Evolutionary conservation across 2,329 filamentous ascomycete species (phyloP).

Genomic region (Talaromyces sp.): DNA sequence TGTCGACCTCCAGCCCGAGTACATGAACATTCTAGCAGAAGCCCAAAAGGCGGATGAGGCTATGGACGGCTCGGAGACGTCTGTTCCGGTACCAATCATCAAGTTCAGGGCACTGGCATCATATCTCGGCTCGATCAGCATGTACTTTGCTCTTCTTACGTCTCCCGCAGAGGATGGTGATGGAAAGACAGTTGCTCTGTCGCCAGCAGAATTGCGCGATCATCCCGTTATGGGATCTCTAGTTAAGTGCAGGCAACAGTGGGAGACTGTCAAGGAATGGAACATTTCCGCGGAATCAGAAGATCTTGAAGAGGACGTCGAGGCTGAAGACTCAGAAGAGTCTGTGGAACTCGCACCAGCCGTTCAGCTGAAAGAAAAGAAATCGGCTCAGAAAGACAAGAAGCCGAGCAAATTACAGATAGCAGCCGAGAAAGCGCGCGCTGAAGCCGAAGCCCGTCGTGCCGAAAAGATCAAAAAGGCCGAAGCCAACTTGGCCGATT

Average conservation of each 20-base stretch:
- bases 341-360: slow-evolving; percentile 18
- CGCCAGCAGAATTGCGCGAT: slow-evolving; percentile 76
- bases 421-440: slow-evolving; percentile 53
- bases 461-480: slow-evolving; percentile 54
- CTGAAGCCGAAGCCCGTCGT: slow-evolving; percentile 52
- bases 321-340: slow-evolving; percentile 24
- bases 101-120: slow-evolving; percentile 79
- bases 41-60: slow-evolving; percentile 55
- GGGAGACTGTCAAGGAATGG: slow-evolving; percentile 71
- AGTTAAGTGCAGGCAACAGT: slow-evolving; percentile 73
- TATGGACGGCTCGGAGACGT: slow-evolving; percentile 38
- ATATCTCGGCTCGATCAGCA: slow-evolving; percentile 80
- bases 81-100: slow-evolving; percentile 56
- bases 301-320: slow-evolving; percentile 23
- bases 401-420: slow-evolving; percentile 49
- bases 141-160: slow-evolving; percentile 93
- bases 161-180: slow-evolving; percentile 65
- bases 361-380: slow-evolving; percentile 27
- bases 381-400: slow-evolving; percentile 35
- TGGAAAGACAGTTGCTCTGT: slow-evolving; percentile 57
- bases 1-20: slow-evolving; percentile 60
- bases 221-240: slow-evolving; percentile 88
- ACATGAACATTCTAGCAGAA: slow-evolving; percentile 58
- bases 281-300: slow-evolving; percentile 47
- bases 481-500: slow-evolving; percentile 69